Percentiles rank a stretch among this genome's conserved stretches.
These are phyloP conservation scores for Aspergillus sparsus DNA, from an alignment of 495 filamentous ascomycete genomes.

Conservation along the genomic window DNA sequence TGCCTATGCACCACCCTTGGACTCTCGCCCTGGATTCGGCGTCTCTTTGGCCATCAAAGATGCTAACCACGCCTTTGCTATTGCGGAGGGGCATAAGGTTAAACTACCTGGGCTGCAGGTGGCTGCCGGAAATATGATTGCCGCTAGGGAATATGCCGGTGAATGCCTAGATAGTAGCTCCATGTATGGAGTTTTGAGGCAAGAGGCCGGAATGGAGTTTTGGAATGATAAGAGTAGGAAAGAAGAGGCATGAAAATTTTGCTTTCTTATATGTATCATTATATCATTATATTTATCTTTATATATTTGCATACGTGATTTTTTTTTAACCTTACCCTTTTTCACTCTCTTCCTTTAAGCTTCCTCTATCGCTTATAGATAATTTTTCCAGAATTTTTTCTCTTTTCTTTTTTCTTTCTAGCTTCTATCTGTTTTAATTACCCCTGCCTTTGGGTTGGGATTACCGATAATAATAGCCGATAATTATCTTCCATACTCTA, in stretches of 20 bases:
- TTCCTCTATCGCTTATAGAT: too few relatives aligned
- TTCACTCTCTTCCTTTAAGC: too few relatives aligned
- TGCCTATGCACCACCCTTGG: constrained; percentile 45
- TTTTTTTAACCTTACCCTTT: too few relatives aligned
- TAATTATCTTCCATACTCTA: too few relatives aligned
- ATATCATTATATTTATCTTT: background rate
- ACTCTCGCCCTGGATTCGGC: constrained; percentile 46
- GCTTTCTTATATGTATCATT: background rate
- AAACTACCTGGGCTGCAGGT: constrained; percentile 43
- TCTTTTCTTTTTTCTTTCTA: too few relatives aligned
- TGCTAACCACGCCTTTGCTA: constrained; percentile 42
- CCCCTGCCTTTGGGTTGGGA: too few relatives aligned
- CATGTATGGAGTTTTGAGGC: constrained; percentile 47
- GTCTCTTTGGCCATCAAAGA: constrained; percentile 51
- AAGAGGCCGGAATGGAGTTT: constrained; percentile 45
- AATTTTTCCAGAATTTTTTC: too few relatives aligned
- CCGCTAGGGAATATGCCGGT: constrained; percentile 43
- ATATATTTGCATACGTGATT: too few relatives aligned
- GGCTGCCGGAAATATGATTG: constrained; percentile 42
- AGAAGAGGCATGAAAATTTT: constrained; percentile 14
- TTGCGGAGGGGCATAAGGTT: constrained; percentile 39
- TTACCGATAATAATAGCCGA: too few relatives aligned
- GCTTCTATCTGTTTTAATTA: too few relatives aligned
- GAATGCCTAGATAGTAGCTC: constrained; percentile 48
- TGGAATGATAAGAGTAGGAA: constrained; percentile 51